Evolutionary conservation across 768 basidiomycete species (phyloP).

Genomic region (Mycena maculata): DNA sequence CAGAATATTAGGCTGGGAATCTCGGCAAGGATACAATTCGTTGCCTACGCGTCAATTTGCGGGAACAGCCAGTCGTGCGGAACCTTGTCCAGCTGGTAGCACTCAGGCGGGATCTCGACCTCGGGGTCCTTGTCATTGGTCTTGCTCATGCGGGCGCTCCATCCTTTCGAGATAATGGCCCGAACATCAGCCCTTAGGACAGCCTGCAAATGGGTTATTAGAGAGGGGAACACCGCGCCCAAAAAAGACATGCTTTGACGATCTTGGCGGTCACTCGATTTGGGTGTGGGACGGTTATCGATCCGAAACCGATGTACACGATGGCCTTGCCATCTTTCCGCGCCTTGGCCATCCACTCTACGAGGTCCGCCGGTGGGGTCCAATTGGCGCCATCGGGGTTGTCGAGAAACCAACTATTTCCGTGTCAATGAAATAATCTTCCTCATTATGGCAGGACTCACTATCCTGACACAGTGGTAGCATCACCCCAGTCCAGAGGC

Average conservation of each 20-base stretch:
- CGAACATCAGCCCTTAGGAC: constrained; percentile 62
- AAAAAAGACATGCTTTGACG: constrained; percentile 63
- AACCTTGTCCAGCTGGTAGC: constrained; percentile 69
- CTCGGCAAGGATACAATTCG: constrained; percentile 53
- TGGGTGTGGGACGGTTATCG: constrained; percentile 73
- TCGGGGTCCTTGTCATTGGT: constrained; percentile 50
- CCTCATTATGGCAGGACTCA: constrained; percentile 41
- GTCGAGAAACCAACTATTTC: constrained; percentile 70
- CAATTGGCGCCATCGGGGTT: constrained; percentile 67
- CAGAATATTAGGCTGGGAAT: neutral
- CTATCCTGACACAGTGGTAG: constrained; percentile 68
- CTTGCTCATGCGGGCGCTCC: constrained; percentile 68
- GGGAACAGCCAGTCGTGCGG: constrained; percentile 78
- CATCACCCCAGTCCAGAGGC: constrained; percentile 77
- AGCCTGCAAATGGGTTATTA: neutral
- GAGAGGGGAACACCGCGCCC: neutral
- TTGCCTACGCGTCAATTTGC: constrained; percentile 69
- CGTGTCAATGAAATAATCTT: neutral
- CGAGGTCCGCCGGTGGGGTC: constrained; percentile 61
- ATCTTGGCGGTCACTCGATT: constrained; percentile 64
- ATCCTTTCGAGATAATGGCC: constrained; percentile 76
- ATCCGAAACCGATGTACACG: constrained; percentile 80
- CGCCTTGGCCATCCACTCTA: constrained; percentile 68
- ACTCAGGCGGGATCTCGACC: constrained; percentile 62
- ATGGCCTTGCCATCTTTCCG: constrained; percentile 65